Evolutionary conservation across 768 basidiomycete genomes (phyloP).

Genomic region (Mycena maculata): DNA sequence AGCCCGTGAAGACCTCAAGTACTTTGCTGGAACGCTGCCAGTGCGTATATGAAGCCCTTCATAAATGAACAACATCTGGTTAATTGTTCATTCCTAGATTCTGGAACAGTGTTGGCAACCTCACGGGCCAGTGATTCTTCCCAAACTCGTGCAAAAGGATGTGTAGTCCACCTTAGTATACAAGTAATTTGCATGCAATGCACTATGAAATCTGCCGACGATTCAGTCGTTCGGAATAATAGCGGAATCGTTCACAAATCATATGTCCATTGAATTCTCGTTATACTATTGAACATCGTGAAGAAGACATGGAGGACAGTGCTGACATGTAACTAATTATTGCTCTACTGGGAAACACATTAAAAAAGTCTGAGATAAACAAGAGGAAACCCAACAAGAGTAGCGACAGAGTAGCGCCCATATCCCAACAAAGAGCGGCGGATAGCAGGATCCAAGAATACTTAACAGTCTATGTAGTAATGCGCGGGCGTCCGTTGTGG

Average conservation of each 20-base stretch:
- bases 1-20: slow-evolving; percentile 4
- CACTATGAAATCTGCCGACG: too few relatives aligned
- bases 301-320: background rate
- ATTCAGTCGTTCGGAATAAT: too few relatives aligned
- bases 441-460: background rate
- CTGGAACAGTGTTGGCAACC: slow-evolving; percentile 28
- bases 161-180: too few relatives aligned
- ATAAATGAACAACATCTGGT: background rate
- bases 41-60: too few relatives aligned
- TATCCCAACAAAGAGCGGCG: slow-evolving; percentile 3
- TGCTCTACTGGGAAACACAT: slow-evolving; percentile 2
- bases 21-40: slow-evolving; percentile 20
- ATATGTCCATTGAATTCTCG: too few relatives aligned
- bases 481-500: slow-evolving; percentile 1
- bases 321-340: slow-evolving; percentile 7
- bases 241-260: too few relatives aligned
- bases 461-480: slow-evolving; percentile 12
- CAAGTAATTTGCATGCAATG: too few relatives aligned
- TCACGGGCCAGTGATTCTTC: slow-evolving; percentile 25
- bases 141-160: too few relatives aligned
- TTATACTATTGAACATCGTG: too few relatives aligned
- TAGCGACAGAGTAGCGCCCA: slow-evolving; percentile 18
- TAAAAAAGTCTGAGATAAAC: slow-evolving; percentile 8
- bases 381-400: background rate
- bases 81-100: slow-evolving; percentile 16